Evolutionary conservation across 148 eudicot species (phyloP).

Genomic region (Rhododendron williamsianum): DNA sequence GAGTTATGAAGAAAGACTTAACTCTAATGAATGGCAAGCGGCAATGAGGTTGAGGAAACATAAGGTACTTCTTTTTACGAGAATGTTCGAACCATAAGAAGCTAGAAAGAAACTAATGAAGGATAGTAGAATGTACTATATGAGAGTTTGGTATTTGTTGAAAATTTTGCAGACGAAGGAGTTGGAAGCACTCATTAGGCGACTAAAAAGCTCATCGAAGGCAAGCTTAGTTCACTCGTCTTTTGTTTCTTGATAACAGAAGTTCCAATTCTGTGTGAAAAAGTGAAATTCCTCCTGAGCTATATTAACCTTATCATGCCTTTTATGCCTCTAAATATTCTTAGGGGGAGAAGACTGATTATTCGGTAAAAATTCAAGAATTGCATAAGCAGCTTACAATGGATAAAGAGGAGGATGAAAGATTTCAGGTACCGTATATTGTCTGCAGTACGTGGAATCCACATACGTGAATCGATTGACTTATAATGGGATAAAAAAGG

Average conservation of each 20-base stretch:
- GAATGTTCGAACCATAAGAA: not conserved
- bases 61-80: constrained; percentile 45
- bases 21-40: constrained; percentile 93
- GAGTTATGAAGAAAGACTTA: constrained; percentile 84
- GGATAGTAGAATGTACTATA: not conserved
- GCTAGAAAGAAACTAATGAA: not conserved
- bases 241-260: constrained; percentile 1
- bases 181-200: constrained; percentile 79
- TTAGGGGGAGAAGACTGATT: constrained; percentile 87
- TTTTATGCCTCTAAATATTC: constrained; percentile 5
- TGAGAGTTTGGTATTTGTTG: not conserved
- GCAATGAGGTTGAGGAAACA: constrained; percentile 87
- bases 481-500: not conserved
- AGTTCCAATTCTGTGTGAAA: not conserved
- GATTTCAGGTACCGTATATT: constrained; percentile 54
- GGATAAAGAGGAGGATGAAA: constrained; percentile 91
- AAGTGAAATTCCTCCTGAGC: not conserved
- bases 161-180: constrained; percentile 58
- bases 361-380: constrained; percentile 86
- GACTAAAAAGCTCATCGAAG: constrained; percentile 76
- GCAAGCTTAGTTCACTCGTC: constrained; percentile 31
- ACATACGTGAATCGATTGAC: not conserved
- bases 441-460: not conserved
- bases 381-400: constrained; percentile 88
- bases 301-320: not conserved